Percentiles rank a stretch among this genome's conserved stretches.
Conservation (phyloP, 164 flowering plant genomes). For the Stephania yunnanensis region DNA sequence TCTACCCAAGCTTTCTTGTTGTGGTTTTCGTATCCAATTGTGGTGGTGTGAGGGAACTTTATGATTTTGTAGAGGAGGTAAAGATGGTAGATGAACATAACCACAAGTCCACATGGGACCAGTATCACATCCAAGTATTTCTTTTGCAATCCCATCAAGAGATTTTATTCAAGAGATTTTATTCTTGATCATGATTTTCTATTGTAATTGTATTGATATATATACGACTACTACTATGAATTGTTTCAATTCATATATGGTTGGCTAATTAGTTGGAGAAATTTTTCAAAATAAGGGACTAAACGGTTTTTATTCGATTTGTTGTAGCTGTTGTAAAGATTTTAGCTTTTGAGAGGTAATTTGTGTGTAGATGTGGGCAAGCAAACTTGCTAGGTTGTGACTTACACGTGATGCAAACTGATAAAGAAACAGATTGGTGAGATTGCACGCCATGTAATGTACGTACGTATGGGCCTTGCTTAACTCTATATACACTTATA, state of each 20-base stretch:
- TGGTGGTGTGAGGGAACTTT: slow-evolving; percentile 38
- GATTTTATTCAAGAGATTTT: neutral
- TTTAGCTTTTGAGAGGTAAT: neutral
- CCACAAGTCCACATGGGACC: slow-evolving; percentile 50
- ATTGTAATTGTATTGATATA: too few species aligned
- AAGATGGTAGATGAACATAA: slow-evolving; percentile 62
- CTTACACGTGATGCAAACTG: slow-evolving; percentile 6
- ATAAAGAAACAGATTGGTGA: neutral
- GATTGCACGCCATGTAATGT: slow-evolving; percentile 4
- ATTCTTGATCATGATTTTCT: too few species aligned
- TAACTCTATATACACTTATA: neutral
- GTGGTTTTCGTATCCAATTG: slow-evolving; percentile 68
- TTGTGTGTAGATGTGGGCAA: neutral
- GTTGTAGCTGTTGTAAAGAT: neutral
- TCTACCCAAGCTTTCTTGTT: slow-evolving; percentile 61
- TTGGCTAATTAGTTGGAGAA: slow-evolving; percentile 2
- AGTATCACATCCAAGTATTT: slow-evolving; percentile 50
- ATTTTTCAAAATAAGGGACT: neutral
- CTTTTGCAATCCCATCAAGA: slow-evolving; percentile 30
- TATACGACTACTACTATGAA: too few species aligned
- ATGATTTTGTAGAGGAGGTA: slow-evolving; percentile 48
- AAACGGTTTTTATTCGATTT: neutral
- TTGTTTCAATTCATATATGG: too few species aligned
- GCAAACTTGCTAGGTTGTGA: slow-evolving; percentile 1
- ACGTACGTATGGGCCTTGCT: neutral